Base-by-base conservation (phyloP, 164 flowering plant genomes). In the Umbellularia californica region DNA sequence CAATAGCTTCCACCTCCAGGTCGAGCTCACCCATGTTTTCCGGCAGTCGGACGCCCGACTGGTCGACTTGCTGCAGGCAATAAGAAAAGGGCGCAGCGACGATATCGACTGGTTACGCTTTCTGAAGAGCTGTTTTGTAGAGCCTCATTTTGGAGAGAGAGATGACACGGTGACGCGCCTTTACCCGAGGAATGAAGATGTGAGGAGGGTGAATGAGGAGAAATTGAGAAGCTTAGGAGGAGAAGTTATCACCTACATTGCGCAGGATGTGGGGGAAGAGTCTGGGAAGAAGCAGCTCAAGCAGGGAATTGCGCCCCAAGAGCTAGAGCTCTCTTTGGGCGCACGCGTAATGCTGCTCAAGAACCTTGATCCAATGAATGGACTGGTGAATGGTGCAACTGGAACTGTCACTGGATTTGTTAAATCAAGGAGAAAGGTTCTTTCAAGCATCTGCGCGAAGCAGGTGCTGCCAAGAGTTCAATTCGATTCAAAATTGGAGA, bases 321-420 rank as follows among this genome's bases (percentile, higher is more conserved):
- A 70, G 52, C 79, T 90, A 70, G 75, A 77, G 17, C 77, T 90
- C 0, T 86, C 87, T 71, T 22, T 75, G 69, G 89, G 89, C 28
- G 91, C 91, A 10, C 83, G 90, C 68, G 90, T 88, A 35, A 87
- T 88, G 88, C 79, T 90, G 73, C 74, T 76, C 15, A 88, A 83
- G 78, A 90, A 90, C 75, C 33, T 83, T 52, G 72, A 81, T 73
- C 35, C 75, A 9, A 58, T 51, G 20, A 27, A 2, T 9, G 80
- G 85, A 33, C 78, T 90, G 50, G 89, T 88, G 50, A 88, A 90
- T 78, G 94, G 94, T n/a, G 83, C 92, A 41, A 79, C 84, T 3
- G 95, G 92, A 15, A 85, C 87, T 1, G 73, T 90, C 3, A 68
- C 24, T 1, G 83, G 72, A 19, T 86, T 89, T 69, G 33, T 28